These are phyloP conservation scores for Yamadazyma pseudoaaseri DNA, from an alignment of 1,139 yeast genomes.

Conservation along the genomic window DNA sequence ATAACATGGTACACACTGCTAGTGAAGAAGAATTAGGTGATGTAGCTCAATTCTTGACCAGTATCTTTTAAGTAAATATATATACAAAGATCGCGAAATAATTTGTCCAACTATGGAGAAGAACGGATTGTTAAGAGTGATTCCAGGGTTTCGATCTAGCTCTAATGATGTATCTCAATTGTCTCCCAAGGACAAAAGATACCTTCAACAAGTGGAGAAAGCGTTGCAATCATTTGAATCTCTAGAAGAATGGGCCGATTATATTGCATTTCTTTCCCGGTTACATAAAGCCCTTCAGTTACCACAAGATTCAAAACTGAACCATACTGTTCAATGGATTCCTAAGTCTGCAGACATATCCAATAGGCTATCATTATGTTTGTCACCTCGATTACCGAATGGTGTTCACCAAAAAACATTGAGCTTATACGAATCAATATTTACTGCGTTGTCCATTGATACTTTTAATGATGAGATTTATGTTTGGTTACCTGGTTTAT, in stretches of 20 bases:
- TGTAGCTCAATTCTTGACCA: constrained; percentile 22
- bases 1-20: constrained; percentile 67
- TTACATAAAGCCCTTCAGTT: constrained; percentile 65
- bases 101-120: constrained; percentile 7
- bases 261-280: constrained; percentile 81
- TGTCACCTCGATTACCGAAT: constrained; percentile 79
- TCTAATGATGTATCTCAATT: constrained; percentile 6
- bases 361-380: constrained; percentile 57
- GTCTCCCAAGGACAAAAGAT: constrained; percentile 44
- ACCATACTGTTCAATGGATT: constrained; percentile 46
- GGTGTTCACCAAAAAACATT: constrained; percentile 93
- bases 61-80: constrained; percentile 1
- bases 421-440: constrained; percentile 70
- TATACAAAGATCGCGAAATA: constrained; percentile 1
- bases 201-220: constrained; percentile 63
- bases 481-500: constrained; percentile 86
- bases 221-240: constrained; percentile 77
- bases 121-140: constrained; percentile 7
- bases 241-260: constrained; percentile 99
- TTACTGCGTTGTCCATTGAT: constrained; percentile 56
- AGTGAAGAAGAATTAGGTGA: constrained; percentile 65
- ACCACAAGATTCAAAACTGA: constrained; percentile 27
- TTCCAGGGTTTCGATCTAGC: constrained; percentile 9
- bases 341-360: constrained; percentile 43
- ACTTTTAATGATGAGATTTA: constrained; percentile 51